These are phyloP conservation scores for Wolfiporia cocos DNA, from an alignment of 1,284 basidiomycete species.

Conservation along the genomic window DNA sequence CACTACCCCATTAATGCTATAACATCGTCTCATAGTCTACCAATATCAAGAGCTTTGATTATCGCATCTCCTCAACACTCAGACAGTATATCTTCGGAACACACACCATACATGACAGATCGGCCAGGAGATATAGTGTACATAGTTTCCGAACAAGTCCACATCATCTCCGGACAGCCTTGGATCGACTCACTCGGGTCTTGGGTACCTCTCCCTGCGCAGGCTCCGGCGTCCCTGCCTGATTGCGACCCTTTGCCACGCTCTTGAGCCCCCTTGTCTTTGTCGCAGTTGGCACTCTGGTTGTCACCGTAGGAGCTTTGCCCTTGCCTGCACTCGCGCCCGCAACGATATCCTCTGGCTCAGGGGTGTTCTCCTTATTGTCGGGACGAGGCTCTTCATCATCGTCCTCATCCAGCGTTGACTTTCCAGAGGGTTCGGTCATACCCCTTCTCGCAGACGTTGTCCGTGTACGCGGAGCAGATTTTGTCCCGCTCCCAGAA, in stretches of 20 bases:
- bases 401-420: conserved; percentile 8
- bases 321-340: background rate
- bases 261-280: conserved; percentile 2
- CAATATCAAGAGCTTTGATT: too few species aligned
- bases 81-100: too few species aligned
- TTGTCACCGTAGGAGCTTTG: background rate
- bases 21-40: background rate
- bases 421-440: conserved; percentile 5
- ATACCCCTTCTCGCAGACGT: conserved; percentile 3
- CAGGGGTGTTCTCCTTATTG: conserved; percentile 38
- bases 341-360: conserved; percentile 21
- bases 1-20: conserved; percentile 1
- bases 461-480: background rate
- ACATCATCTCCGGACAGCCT: too few species aligned
- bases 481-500: background rate
- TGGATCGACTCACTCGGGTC: too few species aligned
- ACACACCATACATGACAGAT: too few species aligned
- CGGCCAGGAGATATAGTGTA: too few species aligned
- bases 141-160: too few species aligned
- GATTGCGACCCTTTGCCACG: background rate
- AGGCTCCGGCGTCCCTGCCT: conserved; percentile 1
- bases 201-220: background rate
- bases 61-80: too few species aligned
- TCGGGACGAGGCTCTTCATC: conserved; percentile 7
- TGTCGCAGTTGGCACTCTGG: background rate